Evolutionary conservation across 768 basidiomycete species (phyloP), one percentile per base, ranked within the genome.

Genomic region (Gloeopeniophorella convolvens): DNA sequence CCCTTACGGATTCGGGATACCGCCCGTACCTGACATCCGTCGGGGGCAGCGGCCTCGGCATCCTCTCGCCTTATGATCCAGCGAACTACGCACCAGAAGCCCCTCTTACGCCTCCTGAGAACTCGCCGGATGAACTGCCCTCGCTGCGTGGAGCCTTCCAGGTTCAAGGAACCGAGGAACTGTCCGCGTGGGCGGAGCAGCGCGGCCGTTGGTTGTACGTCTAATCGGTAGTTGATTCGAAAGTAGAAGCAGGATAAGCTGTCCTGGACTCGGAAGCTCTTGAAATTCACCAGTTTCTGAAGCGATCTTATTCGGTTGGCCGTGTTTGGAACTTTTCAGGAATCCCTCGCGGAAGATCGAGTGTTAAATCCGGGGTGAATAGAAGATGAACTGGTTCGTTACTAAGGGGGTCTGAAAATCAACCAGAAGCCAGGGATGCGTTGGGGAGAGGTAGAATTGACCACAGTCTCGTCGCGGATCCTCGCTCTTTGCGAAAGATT

Each of bases 31-130:
- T 90, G 59, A 94, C 95, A 30, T 79, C 88, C 48, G 89, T 99
- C 42, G 96, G 96, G 13, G 96, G 96, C 48, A 84, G 82, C 58
- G 95, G 95, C 9, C 76, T 95, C 15, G 95, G 95, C 53, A 78
- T 99, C 58, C 73, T 91, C 60, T 82, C 83, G 4, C 81, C 79
- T 20, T 50, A 56, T 40, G 70, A 71, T 51, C 73, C 76, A 4
- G 55, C 30, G 31, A 58, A 58, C 23, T 43, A 54, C 20, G 33
- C 30, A 37, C 51, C 51, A 27, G 28, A 26, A n/a, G 48, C 37
- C n/a, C 58, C 62, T 1, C 55, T 55, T 16, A 70, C 70, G 3
- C 64, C 67, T 2, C 62, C 68, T 15, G 45, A 65, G 42, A 58
- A 11, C 32, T 24, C 55, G n/a, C 42, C 60, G 15, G 32, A 50